phyloP scores from a whole-genome alignment of 768 basidiomycete species.

The Mycena epipterygia region DNA sequence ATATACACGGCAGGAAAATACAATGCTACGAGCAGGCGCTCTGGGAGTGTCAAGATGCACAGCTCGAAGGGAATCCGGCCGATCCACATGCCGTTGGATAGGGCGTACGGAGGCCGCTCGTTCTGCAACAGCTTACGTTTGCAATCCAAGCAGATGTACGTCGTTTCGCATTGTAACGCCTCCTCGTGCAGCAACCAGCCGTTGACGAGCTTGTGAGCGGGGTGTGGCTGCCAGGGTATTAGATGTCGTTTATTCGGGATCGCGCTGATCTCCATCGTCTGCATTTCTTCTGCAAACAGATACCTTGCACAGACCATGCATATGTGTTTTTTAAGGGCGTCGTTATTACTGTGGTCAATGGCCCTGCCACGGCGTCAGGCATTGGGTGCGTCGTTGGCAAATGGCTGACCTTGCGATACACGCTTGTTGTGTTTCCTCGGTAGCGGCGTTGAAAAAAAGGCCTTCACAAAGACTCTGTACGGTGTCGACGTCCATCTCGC shows the following conservation, averaged over 20 bases:
- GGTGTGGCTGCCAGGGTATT: neutral
- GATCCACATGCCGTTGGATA: conserved; percentile 59
- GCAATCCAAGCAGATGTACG: conserved; percentile 33
- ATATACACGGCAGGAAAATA: conserved; percentile 39
- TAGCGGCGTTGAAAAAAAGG: no score
- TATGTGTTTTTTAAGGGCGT: no score
- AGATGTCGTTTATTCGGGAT: neutral
- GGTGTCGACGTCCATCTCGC: no score
- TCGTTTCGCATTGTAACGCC: neutral
- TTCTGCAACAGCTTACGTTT: neutral
- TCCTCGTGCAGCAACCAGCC: neutral
- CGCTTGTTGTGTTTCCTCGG: no score
- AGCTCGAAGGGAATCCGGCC: conserved; percentile 48
- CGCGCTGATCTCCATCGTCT: no score
- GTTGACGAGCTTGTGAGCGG: neutral
- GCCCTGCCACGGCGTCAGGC: no score
- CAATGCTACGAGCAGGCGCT: conserved; percentile 51
- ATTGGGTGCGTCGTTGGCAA: no score
- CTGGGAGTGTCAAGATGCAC: conserved; percentile 44
- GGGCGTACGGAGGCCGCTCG: conserved; percentile 36
- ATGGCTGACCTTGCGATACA: no score
- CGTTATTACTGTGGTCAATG: no score
- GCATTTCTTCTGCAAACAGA: no score
- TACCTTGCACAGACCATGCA: no score
- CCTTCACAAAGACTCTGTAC: no score